phyloP scores from a whole-genome alignment of 345 rosid species.

The Salix brachista region DNA sequence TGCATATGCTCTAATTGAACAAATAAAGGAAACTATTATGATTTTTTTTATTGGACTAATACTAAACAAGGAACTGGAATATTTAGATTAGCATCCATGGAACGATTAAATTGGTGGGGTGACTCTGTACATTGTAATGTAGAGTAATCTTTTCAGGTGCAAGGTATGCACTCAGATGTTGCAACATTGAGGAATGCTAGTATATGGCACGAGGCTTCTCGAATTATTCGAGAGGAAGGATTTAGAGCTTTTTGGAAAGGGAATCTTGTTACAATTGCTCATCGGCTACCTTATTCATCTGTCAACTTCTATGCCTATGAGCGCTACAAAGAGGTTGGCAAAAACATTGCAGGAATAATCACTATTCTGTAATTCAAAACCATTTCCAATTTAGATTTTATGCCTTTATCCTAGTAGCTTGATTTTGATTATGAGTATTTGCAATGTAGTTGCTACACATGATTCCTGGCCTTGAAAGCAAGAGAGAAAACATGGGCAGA shows the following conservation, averaged over 20 bases:
- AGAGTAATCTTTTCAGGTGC: constrained; percentile 44
- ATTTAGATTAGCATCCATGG: background rate
- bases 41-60: background rate
- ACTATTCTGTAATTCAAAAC: background rate
- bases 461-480: constrained; percentile 35
- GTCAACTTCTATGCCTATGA: constrained; percentile 88
- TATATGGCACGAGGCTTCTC: constrained; percentile 80
- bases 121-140: background rate
- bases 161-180: constrained; percentile 85
- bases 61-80: background rate
- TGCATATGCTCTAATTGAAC: background rate
- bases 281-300: constrained; percentile 89
- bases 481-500: constrained; percentile 31
- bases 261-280: constrained; percentile 88
- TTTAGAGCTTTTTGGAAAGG: constrained; percentile 95
- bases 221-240: constrained; percentile 79
- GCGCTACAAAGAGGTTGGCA: constrained; percentile 64
- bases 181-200: constrained; percentile 61
- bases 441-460: constrained; percentile 52
- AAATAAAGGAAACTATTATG: background rate
- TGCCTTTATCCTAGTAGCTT: background rate
- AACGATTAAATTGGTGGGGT: background rate
- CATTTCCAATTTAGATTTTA: background rate
- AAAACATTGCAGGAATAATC: background rate
- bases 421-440: constrained; percentile 7